Evolutionary conservation across 2,329 filamentous ascomycete species (phyloP), one percentile per base, ranked within the genome.

Genomic region (Magnaporthiopsis incrustans): DNA sequence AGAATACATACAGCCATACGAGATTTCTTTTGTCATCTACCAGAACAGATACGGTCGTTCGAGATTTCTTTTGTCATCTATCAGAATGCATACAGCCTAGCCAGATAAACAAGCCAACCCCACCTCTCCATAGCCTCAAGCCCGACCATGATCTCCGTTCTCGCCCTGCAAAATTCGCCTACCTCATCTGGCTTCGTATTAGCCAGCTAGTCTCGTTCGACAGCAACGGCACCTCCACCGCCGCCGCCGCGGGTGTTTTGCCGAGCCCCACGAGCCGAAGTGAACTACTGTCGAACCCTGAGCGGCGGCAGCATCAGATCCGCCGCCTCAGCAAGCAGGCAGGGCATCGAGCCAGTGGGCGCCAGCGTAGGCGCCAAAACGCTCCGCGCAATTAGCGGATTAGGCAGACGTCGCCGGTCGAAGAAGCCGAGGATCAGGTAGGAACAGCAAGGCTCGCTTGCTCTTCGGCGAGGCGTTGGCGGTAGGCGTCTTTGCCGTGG

Each of bases 371-470:
- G 69, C n/a, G n/a, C n/a, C n/a, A n/a, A n/a, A n/a, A n/a, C n/a
- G n/a, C n/a, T n/a, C n/a, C n/a, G n/a, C n/a, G n/a, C n/a, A n/a
- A n/a, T n/a, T n/a, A n/a, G n/a, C n/a, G n/a, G n/a, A n/a, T 35
- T 35, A 8, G 8, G n/a, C 73, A 69, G n/a, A 82, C 77, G 67
- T 82, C 78, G 18, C 78, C 79, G 68, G n/a, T 83, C 81, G 64
- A 82, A 83, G 38, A 85, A 71, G 18, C 78, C 72, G 64, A 84
- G 80, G 44, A 78, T 77, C 61, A 81, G 77, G 68, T 83, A 84
- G 0, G 82, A 71, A 3, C n/a, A 83, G 65, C 2, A 85, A 74
- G 1, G 82, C 77, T 14, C n/a, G n/a, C n/a, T n/a, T 84, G 81
- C 0, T 77, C 75, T 50, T 78, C 76, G 0, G 79, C 77, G 6